Evolutionary conservation across 2,329 filamentous ascomycete genomes (phyloP), one percentile per base, ranked within the genome.

Genomic region (Aspergillus aculeatus): DNA sequence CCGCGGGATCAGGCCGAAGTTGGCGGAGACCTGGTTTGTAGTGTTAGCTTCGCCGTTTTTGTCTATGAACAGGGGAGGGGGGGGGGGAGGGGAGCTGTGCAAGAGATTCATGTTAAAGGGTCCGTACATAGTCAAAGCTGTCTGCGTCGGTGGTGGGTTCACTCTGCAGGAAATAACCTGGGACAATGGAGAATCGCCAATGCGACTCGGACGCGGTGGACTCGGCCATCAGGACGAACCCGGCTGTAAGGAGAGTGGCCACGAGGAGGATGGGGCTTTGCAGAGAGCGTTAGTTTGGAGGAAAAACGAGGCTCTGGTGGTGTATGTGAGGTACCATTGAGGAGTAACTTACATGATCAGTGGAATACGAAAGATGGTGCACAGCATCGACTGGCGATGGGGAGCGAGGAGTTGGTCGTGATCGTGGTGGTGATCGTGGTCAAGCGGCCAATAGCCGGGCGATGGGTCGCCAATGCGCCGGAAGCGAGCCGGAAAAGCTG

Each of bases 121-220:
- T 11, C 11, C 48, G 60, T 73, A 82, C 79, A 69, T 81, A 83
- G 69, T 83, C 77, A 60, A 83, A 83, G 10, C 67, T 75, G 5
- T 65, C 68, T 6, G 79, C 72, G 64, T 83, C 75, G 1, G 81
- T 84, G 10, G 65, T 60, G 11, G 75, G 73, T n/a, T 82, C 79
- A 67, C 82, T 81, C 67, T 84, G 82, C 38, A 78, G 64, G 67
- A 84, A 84, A 65, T 80, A 80, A 1, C 81, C 81, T 0, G 73
- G 62, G 2, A 83, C 77, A 3, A 78, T 77, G 26, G 69, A 71
- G 59, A 79, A 79, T 6, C 66, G 65, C 59, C 74, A 69, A 51
- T 73, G 62, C 14, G 63, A 67, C 44, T 60, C 53, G 24, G 60
- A 52, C 9, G 62, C 12, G 7, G 31, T 29, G 19, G 57, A 61